Evolutionary conservation across 306 rosid genomes (phyloP), one percentile per base, ranked within the genome.

Genomic region (Corylus heterophylla): DNA sequence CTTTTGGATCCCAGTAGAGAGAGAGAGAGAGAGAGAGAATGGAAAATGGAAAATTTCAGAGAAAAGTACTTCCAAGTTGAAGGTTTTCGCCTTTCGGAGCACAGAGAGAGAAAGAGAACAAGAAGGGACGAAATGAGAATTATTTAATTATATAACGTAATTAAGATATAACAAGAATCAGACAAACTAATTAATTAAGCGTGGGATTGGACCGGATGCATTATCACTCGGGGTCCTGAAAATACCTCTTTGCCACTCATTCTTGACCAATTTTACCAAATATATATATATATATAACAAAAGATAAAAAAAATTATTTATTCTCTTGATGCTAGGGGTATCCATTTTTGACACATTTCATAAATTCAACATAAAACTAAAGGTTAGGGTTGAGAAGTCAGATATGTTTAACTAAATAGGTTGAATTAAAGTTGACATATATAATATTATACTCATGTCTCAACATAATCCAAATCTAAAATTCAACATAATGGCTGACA

Each of bases 1-100:
- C 76, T 83, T 83, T 76, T 70, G 87, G 90, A 90, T 88, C 82
- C 47, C 82, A 71, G 25, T 22, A 58, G 59, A 71, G 79, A 73
- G 50, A 74, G 76, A 72, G 73, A 22, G 22, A 22, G 59, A 71
- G 79, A 73, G 50, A 74, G 76, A 72, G 73, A 76, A 76, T 69
- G 67, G 17, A 80, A 59, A 22, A 77, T n/a, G 66, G 44, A 29
- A 67, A 67, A 17, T 37, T 11, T 0, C 27, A 4, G 17, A 4
- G 5, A 20, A 8, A n/a, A 35, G 72, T n/a, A 18, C 72, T 37
- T 13, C 42, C 42, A 4, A 55, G 61, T 62, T 5, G 45, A 8
- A 35, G 14, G 12, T 5, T 39, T 39, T 39, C 2, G 29, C 72
- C 39, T 18, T 62, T 64, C 31, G 27, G 71, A 39, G 22, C 25